Base-by-base conservation (phyloP, 345 rosid genomes). In the Corymbia maculata region DNA sequence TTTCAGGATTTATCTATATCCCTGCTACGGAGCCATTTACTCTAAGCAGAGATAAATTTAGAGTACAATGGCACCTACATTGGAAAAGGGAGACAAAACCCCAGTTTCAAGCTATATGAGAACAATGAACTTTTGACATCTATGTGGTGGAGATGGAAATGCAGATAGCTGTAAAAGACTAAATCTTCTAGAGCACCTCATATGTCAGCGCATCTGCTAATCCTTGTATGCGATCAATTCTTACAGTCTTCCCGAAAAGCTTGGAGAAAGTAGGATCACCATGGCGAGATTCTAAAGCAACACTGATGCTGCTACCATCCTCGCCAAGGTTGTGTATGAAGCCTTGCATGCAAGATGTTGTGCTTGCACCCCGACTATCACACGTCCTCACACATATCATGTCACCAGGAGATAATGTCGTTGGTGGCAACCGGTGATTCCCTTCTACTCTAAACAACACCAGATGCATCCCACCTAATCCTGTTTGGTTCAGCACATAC, bases 241-340 rank as follows among this genome's bases (percentile, higher is more conserved):
- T 97, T 88, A 97, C 95, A 88, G 90, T 94, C 89, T 97, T 97
- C 51, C 99, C 97, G 88, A 94, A 95, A 90, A 97, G 97, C 94
- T 95, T 97, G 88, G 99, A 97, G 94, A 97, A 97, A 88, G 98
- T 95, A 86, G 98, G 95, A 93, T 96, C 99, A 79, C 99, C 99
- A 90, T 95, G 99, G 88, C 98, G 98, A 90, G 99, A 97, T 92
- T 97, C 99, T 53, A 97, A 89, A 79, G 98, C 99, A 79, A 97
- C 94, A 79, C 98, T 94, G 86, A 97, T 97, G 94, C 98, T 97
- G 88, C 98, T 94, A 68, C 99, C 98, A 94, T 97, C 99, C 80
- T 96, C 97, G 79, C 99, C 99, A 80, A 97, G 97, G 93, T 93
- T 94, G 91, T 97, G 93, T 90, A 97, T 97, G 90, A 97, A 97